These are phyloP conservation scores for Parsonsia alboflavescens DNA, from an alignment of 257 asterid species.

Conservation along the genomic window DNA sequence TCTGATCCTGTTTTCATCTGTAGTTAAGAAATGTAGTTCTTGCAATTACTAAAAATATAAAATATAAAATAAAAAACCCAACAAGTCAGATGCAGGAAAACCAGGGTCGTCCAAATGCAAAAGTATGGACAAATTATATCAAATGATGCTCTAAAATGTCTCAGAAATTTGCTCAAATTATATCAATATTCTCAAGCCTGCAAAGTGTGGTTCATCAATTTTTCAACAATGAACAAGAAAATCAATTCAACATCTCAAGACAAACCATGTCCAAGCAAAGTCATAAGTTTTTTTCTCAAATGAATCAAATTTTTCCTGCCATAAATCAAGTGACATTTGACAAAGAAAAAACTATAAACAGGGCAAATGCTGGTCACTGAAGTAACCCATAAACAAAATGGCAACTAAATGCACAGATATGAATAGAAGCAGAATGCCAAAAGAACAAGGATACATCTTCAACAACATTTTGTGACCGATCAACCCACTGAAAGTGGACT, in stretches of 20 bases:
- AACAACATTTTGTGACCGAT: constrained; percentile 52
- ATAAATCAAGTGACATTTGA: neutral
- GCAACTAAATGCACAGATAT: neutral
- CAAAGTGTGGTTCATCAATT: neutral
- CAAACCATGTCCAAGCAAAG: neutral
- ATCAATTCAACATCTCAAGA: neutral
- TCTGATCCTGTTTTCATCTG: constrained; percentile 66
- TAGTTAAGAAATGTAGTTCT: constrained; percentile 44
- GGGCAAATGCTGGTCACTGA: neutral
- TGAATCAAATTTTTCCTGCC: too few species aligned
- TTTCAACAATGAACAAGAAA: neutral
- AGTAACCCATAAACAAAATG: neutral
- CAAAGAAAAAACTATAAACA: neutral
- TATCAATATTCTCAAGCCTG: neutral
- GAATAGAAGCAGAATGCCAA: neutral
- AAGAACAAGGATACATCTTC: constrained; percentile 78
- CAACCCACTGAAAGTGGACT: constrained; percentile 87
- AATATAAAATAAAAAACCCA: neutral
- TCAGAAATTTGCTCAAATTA: neutral
- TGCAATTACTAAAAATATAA: constrained; percentile 2
- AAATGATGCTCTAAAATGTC: neutral
- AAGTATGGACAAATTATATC: too few species aligned
- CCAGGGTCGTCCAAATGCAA: neutral
- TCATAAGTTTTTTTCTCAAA: neutral
- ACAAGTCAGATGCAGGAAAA: neutral